Evolutionary conservation across 306 rosid genomes (phyloP).

Genomic region (Quercus mongolica): DNA sequence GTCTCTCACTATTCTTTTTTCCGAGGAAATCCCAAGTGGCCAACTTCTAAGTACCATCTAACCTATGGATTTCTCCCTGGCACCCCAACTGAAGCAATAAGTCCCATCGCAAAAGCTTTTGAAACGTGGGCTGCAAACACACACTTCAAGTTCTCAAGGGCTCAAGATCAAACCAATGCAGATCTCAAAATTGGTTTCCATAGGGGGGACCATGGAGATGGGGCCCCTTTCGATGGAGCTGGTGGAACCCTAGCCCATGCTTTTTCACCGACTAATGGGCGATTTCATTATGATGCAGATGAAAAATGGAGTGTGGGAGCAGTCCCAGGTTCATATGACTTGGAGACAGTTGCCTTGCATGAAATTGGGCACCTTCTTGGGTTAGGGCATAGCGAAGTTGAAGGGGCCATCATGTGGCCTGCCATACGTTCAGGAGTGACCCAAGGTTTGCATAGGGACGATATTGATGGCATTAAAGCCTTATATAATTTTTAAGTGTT

Average conservation of each 20-base stretch:
- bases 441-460: background rate
- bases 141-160: background rate
- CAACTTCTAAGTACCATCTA: background rate
- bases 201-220: background rate
- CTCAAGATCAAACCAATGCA: background rate
- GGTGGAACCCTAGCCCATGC: background rate
- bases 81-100: background rate
- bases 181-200: background rate
- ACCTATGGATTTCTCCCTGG: background rate
- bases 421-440: background rate
- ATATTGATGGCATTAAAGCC: background rate
- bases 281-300: background rate
- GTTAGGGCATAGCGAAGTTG: background rate
- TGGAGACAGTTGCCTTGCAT: background rate
- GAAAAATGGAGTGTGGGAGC: background rate
- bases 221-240: background rate
- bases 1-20: background rate
- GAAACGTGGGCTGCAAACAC: background rate
- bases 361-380: slow-evolving; percentile 4
- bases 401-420: background rate
- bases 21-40: background rate
- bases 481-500: background rate
- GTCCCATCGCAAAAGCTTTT: background rate
- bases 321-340: background rate
- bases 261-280: background rate